Evolutionary conservation across 352 stramenopile species (phyloP).

Genomic region (Peronosclerospora sorghi): DNA sequence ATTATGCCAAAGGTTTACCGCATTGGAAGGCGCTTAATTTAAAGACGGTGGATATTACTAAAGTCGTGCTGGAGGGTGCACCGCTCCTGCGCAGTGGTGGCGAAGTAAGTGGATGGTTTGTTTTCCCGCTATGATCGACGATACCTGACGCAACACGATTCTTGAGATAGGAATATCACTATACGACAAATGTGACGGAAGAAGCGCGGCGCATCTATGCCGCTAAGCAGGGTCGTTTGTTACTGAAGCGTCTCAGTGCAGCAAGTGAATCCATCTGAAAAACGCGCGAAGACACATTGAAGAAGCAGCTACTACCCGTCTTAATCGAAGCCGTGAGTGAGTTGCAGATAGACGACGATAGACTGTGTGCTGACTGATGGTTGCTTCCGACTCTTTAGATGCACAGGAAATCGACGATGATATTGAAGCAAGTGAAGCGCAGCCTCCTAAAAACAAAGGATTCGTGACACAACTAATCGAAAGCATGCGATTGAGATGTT

Average conservation of each 20-base stretch:
- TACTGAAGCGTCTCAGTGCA: constrained; percentile 59
- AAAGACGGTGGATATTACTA: constrained; percentile 40
- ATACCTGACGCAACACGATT: background rate
- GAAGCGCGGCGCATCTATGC: constrained; percentile 39
- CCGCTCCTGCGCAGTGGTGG: constrained; percentile 64
- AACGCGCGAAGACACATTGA: constrained; percentile 45
- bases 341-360: background rate
- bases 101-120: constrained; percentile 25
- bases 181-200: constrained; percentile 44
- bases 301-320: constrained; percentile 45
- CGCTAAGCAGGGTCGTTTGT: constrained; percentile 48
- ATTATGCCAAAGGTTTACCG: no score
- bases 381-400: constrained; percentile 14
- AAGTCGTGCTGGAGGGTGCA: constrained; percentile 48
- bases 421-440: constrained; percentile 38
- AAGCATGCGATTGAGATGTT: constrained; percentile 31
- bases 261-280: constrained; percentile 41
- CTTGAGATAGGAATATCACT: constrained; percentile 54
- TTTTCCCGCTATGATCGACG: background rate
- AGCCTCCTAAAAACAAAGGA: background rate
- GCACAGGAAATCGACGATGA: constrained; percentile 62
- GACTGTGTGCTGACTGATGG: background rate
- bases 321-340: constrained; percentile 51
- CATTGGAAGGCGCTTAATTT: constrained; percentile 44
- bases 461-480: background rate